Conservation (phyloP, 805 yeast species). For the Grigorovia yakushimaensis region DNA sequence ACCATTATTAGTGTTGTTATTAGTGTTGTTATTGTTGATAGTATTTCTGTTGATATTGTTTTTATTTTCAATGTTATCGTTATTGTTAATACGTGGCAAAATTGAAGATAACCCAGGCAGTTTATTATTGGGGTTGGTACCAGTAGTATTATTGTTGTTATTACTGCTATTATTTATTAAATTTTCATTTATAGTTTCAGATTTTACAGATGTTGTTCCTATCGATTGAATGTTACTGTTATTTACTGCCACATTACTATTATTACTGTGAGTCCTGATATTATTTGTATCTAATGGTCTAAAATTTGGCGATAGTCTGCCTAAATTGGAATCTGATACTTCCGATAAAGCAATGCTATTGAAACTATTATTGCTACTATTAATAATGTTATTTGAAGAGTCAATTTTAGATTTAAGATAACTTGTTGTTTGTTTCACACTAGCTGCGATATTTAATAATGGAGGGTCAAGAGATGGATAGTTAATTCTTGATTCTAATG, state of each 20-base stretch:
- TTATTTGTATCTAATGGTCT: background rate
- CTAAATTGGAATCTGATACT: background rate
- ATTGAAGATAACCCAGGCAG: constrained; percentile 4
- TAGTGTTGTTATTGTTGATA: background rate
- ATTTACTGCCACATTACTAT: background rate
- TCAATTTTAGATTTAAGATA: background rate
- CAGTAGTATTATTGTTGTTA: constrained; percentile 7
- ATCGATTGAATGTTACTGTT: background rate
- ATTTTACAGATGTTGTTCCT: background rate
- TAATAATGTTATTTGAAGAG: background rate
- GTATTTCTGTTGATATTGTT: background rate
- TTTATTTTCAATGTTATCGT: background rate
- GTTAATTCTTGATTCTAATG: background rate
- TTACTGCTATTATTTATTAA: constrained; percentile 49
- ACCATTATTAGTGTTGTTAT: background rate
- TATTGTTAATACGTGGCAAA: constrained; percentile 1
- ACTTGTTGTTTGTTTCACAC: background rate
- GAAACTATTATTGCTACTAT: background rate
- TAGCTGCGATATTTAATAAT: background rate
- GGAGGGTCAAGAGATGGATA: background rate
- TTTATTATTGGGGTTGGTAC: background rate
- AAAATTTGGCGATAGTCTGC: background rate
- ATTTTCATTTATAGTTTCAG: background rate
- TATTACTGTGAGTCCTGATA: background rate
- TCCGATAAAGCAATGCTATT: background rate